These are phyloP conservation scores for Fusarium mangiferae DNA, from an alignment of 2,329 filamentous ascomycete species.

Conservation along the genomic window DNA sequence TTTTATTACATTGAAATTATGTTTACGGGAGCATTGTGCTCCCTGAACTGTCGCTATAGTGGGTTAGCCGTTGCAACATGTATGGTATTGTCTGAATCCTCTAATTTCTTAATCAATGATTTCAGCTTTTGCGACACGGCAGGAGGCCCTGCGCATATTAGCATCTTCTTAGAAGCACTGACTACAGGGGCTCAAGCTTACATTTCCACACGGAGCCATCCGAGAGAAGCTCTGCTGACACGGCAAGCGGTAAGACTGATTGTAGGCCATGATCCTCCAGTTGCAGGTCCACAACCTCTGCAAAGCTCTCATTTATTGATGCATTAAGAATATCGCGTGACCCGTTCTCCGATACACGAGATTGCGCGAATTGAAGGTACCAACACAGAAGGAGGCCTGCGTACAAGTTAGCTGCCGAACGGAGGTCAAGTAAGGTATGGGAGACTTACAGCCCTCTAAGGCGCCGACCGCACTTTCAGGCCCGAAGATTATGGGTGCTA, in stretches of 20 bases:
- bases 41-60: neutral
- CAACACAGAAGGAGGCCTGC: neutral
- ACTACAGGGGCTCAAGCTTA: neutral
- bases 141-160: neutral
- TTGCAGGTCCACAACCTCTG: neutral
- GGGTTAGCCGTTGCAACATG: neutral
- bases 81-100: constrained; percentile 3
- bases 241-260: neutral
- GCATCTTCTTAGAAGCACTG: neutral
- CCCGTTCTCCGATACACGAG: neutral
- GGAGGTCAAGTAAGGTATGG: no score
- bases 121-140: neutral
- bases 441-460: neutral
- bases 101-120: constrained; percentile 1
- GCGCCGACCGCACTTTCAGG: neutral
- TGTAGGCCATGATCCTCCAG: neutral
- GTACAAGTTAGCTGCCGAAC: neutral
- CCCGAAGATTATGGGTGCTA: constrained; percentile 2
- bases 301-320: neutral
- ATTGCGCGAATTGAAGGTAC: neutral
- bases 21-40: no score
- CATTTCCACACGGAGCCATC: constrained; percentile 2
- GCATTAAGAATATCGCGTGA: neutral
- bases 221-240: constrained; percentile 1
- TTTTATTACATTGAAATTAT: neutral